These are phyloP conservation scores for Russula earlei DNA, from an alignment of 768 basidiomycete species.

Conservation along the genomic window DNA sequence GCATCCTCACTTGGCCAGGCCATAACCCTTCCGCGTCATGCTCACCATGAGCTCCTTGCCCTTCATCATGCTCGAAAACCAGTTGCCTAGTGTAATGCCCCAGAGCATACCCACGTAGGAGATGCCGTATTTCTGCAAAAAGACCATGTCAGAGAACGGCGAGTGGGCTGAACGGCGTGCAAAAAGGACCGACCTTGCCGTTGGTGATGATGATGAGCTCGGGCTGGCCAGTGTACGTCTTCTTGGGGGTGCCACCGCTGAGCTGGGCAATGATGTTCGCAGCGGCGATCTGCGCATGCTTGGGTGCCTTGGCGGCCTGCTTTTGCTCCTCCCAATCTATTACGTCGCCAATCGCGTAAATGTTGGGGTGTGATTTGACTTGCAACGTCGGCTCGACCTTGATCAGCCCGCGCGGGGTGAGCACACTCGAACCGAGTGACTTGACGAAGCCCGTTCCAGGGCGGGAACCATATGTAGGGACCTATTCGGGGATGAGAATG, in stretches of 20 bases:
- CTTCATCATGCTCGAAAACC: slow-evolving; percentile 16
- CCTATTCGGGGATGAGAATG: slow-evolving; percentile 16
- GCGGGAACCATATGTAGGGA: slow-evolving; percentile 27
- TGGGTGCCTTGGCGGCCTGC: slow-evolving; percentile 37
- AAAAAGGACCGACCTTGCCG: slow-evolving; percentile 14
- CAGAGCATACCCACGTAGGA: slow-evolving; percentile 12
- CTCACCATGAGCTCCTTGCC: slow-evolving; percentile 12
- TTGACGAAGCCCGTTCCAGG: slow-evolving; percentile 46
- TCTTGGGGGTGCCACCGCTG: slow-evolving; percentile 28
- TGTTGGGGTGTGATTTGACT: slow-evolving; percentile 37
- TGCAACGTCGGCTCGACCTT: slow-evolving; percentile 52
- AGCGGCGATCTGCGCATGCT: slow-evolving; percentile 37
- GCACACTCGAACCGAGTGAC: slow-evolving; percentile 32
- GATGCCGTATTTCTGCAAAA: slow-evolving; percentile 4
- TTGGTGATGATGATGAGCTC: slow-evolving; percentile 38
- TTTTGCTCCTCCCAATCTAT: slow-evolving; percentile 59
- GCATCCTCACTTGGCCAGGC: slow-evolving; percentile 2
- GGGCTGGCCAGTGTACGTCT: slow-evolving; percentile 38
- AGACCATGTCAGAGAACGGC: background rate
- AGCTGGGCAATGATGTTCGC: slow-evolving; percentile 42
- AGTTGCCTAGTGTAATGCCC: slow-evolving; percentile 16
- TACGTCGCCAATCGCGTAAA: slow-evolving; percentile 61
- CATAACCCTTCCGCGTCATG: slow-evolving; percentile 12
- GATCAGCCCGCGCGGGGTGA: slow-evolving; percentile 35
- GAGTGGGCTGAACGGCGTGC: background rate